Conservation (phyloP, 108 stramenopile species). For the Phaeodactylum tricornutum region DNA sequence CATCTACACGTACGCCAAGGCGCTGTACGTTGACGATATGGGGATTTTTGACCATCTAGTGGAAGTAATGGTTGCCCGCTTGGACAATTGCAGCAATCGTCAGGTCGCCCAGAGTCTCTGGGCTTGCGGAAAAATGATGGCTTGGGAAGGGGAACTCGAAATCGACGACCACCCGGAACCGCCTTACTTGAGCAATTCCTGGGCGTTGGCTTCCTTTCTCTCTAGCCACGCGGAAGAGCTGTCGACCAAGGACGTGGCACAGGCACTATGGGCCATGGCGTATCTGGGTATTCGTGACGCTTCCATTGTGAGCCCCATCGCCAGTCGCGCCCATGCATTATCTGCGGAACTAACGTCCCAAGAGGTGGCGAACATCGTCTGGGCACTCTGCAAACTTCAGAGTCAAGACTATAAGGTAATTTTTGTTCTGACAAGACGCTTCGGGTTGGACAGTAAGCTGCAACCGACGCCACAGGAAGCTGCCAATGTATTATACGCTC, state of each 20-base stretch:
- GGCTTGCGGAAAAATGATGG: conserved; percentile 67
- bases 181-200: conserved; percentile 34
- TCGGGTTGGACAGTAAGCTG: conserved; percentile 1
- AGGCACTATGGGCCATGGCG: conserved; percentile 56
- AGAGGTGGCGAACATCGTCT: conserved; percentile 52
- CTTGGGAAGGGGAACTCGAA: conserved; percentile 5
- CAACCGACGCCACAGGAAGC: conserved; percentile 40
- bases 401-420: conserved; percentile 24
- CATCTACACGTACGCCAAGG: conserved; percentile 61
- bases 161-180: conserved; percentile 10
- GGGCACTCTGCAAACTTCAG: conserved; percentile 42
- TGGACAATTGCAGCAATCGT: conserved; percentile 22
- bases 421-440: conserved; percentile 12
- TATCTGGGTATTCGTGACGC: conserved; percentile 22
- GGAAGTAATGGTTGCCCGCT: conserved; percentile 19
- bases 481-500: conserved; percentile 39
- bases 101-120: conserved; percentile 51
- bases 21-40: conserved; percentile 45
- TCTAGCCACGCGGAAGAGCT: conserved; percentile 23
- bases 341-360: conserved; percentile 23
- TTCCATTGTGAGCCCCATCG: conserved; percentile 7
- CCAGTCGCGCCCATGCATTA: conserved; percentile 16
- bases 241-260: conserved; percentile 44
- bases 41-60: conserved; percentile 63
- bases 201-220: conserved; percentile 21